Conservation (phyloP, 2,329 filamentous ascomycete genomes). For the Coleophoma eucalyptorum region DNA sequence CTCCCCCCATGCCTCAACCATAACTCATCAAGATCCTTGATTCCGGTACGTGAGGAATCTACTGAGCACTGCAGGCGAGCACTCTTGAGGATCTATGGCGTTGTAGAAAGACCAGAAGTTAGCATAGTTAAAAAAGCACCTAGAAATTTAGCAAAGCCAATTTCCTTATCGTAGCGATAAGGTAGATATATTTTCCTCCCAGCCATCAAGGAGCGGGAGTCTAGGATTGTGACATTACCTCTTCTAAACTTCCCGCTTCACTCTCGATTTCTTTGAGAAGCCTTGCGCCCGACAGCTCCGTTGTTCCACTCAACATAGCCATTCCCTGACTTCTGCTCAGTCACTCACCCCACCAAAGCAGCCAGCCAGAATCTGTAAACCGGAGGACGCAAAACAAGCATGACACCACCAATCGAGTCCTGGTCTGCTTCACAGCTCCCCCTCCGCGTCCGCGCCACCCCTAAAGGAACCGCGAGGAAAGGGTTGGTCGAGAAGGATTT, state of each 20-base stretch:
- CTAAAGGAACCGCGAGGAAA: slow-evolving; percentile 33
- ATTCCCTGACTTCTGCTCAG: slow-evolving; percentile 3
- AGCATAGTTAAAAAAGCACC: neutral
- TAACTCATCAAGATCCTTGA: slow-evolving; percentile 44
- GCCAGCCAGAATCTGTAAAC: neutral
- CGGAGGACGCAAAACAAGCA: slow-evolving; percentile 21
- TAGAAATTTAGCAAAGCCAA: neutral
- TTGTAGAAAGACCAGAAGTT: slow-evolving; percentile 2
- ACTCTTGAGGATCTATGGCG: slow-evolving; percentile 10
- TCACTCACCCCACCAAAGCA: neutral
- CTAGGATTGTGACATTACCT: slow-evolving; percentile 37
- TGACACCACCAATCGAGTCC: slow-evolving; percentile 55
- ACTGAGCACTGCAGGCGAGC: slow-evolving; percentile 4
- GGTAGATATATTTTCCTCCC: too few species aligned
- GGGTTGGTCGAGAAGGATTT: slow-evolving; percentile 52
- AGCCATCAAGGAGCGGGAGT: slow-evolving; percentile 3
- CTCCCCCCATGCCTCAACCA: slow-evolving; percentile 43
- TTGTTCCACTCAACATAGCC: slow-evolving; percentile 9
- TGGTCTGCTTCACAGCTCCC: slow-evolving; percentile 51
- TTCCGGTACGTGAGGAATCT: slow-evolving; percentile 12
- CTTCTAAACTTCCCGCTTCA: slow-evolving; percentile 45
- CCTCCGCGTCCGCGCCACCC: slow-evolving; percentile 42
- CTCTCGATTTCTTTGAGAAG: slow-evolving; percentile 50
- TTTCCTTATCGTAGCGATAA: slow-evolving; percentile 13
- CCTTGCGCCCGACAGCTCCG: slow-evolving; percentile 36